These are phyloP conservation scores for Pythium sukuiense DNA, from an alignment of 352 stramenopile species.

Conservation along the genomic window DNA sequence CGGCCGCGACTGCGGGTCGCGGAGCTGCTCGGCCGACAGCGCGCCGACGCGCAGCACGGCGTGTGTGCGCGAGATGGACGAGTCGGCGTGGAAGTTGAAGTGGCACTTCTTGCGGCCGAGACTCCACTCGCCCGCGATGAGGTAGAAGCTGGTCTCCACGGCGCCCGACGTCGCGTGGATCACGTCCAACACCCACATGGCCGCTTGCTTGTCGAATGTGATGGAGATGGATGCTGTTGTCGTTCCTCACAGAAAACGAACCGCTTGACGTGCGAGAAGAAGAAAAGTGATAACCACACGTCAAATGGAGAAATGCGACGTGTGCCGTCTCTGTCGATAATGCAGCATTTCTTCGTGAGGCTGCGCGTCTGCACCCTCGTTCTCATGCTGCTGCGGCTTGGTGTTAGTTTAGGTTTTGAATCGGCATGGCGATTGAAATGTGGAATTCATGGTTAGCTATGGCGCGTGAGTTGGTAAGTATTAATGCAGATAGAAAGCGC, in stretches of 20 bases:
- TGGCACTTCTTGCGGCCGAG: slow-evolving; percentile 82
- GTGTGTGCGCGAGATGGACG: slow-evolving; percentile 82
- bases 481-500: no score
- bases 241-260: background rate
- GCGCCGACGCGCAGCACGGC: slow-evolving; percentile 70
- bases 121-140: slow-evolving; percentile 82
- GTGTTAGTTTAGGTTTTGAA: no score
- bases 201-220: background rate
- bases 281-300: background rate
- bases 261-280: background rate
- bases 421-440: no score
- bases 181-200: slow-evolving; percentile 84
- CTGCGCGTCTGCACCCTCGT: no score
- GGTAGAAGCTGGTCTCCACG: slow-evolving; percentile 70
- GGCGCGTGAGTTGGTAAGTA: no score
- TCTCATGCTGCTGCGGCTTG: no score
- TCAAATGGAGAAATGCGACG: slow-evolving; percentile 8
- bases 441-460: no score
- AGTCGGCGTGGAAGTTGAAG: slow-evolving; percentile 82
- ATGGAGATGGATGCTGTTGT: background rate
- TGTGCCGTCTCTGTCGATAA: background rate
- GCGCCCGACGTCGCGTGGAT: slow-evolving; percentile 37
- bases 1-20: slow-evolving; percentile 52
- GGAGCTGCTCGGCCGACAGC: slow-evolving; percentile 59
- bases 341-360: no score